Evolutionary conservation across 192 early-diverging fungal species (phyloP), one percentile per base, ranked within the genome.

Genomic region (Neocallimastix lanati): DNA sequence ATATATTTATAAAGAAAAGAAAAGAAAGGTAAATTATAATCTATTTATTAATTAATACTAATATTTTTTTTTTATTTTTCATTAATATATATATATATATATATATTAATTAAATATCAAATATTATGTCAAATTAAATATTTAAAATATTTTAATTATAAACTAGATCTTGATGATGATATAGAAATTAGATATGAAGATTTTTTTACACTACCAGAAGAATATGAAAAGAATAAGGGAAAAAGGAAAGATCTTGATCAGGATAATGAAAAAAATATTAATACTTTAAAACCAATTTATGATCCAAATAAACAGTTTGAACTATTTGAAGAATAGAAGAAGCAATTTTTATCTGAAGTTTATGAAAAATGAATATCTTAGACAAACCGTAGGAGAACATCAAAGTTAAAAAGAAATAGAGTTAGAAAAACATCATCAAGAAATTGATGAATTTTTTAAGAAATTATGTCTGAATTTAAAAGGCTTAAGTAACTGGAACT

Each of bases 401-500:
- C 83, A 88, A 78, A 93, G 93, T 50, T 92, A 89, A 78, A 94
- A 94, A 81, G 93, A 94, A 50, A 88, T 88, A n/a, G 92, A 85
- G 21, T 84, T 96, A 67, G 84, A 88, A 76, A 90, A 92, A 80
- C 86, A 93, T 82, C 97, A 98, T 86, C 85, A 87, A 76, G 93
- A 94, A 78, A 93, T 99, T 77, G 89, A 90, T 77, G 82, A 82
- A 37, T 86, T 96, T 83, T 93, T 94, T 87, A 87, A 88, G 76
- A 88, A 90, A 12, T 84, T 99, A 77, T 95, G 92, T 84, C 82
- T 87, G 76, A 92, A 95, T 83, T 87, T 99, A 1, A 96, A 99
- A 81, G 93, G 95, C 4, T 86, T 99, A 35, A 93, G 92, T 84
- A 96, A 96, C 88, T 97, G 93, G 91, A 94, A 97, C 85, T 98